Evolutionary conservation across 768 basidiomycete species (phyloP).

Genomic region (Boletus rufocinnamomeus): DNA sequence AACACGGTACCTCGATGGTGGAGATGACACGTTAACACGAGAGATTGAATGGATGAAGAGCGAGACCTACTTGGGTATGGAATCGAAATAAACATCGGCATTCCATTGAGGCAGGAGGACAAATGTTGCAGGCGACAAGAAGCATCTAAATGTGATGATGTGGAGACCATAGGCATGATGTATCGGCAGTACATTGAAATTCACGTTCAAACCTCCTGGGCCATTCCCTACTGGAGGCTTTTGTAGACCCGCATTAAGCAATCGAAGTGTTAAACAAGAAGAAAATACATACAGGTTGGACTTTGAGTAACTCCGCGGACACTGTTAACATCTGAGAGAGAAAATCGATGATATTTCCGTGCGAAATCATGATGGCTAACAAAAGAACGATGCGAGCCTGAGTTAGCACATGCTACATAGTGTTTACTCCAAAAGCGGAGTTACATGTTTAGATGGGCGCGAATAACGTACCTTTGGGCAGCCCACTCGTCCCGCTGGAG

Average conservation of each 20-base stretch:
- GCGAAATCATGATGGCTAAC: constrained; percentile 72
- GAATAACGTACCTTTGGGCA: constrained; percentile 60
- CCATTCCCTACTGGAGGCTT: constrained; percentile 43
- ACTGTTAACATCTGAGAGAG: constrained; percentile 41
- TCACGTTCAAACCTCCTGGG: constrained; percentile 48
- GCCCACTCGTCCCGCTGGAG: constrained; percentile 77
- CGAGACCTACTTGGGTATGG: constrained; percentile 56
- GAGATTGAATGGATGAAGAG: not conserved
- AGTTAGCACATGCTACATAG: too few relatives aligned
- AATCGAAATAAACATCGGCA: constrained; percentile 47
- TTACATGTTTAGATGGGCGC: not conserved
- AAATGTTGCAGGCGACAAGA: constrained; percentile 47
- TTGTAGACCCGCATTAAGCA: not conserved
- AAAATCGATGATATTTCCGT: constrained; percentile 58
- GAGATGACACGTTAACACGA: not conserved
- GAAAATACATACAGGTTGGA: constrained; percentile 40
- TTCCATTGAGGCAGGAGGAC: constrained; percentile 67
- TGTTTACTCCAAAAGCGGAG: too few relatives aligned
- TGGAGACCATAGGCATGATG: constrained; percentile 71
- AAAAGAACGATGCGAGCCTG: not conserved
- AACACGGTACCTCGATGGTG: constrained; percentile 50
- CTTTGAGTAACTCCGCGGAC: constrained; percentile 32
- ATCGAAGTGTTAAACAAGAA: not conserved
- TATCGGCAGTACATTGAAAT: constrained; percentile 63
- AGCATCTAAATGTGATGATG: constrained; percentile 47